Evolutionary conservation across 2,329 filamentous ascomycete genomes (phyloP).

Genomic region (Calonectria pseudoreteaudii): DNA sequence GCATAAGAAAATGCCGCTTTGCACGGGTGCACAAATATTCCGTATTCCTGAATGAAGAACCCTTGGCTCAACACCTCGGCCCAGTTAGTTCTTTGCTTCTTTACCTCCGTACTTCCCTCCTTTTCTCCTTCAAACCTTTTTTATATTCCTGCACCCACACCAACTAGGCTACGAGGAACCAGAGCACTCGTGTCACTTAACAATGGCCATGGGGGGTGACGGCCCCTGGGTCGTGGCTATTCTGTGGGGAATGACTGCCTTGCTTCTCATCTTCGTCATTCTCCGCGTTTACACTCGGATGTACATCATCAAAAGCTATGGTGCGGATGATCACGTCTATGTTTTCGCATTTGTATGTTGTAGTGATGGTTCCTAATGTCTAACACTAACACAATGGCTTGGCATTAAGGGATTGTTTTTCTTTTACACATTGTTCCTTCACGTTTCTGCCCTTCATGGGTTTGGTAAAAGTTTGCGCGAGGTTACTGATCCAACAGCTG

Average conservation of each 20-base stretch:
- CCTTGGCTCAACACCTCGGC: no score
- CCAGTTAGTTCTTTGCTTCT: no score
- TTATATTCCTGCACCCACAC: not conserved
- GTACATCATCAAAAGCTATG: conserved; percentile 40
- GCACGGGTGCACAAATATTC: not conserved
- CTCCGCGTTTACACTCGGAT: conserved; percentile 51
- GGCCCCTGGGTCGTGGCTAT: conserved; percentile 14
- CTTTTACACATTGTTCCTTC: conserved; percentile 45
- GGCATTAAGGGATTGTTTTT: conserved; percentile 34
- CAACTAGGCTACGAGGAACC: not conserved
- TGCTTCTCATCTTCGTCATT: conserved; percentile 43
- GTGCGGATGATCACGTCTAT: conserved; percentile 48
- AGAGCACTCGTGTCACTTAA: not conserved
- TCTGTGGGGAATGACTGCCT: conserved; percentile 32
- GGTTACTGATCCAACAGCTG: conserved; percentile 28
- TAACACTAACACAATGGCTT: not conserved
- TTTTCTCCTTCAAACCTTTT: no score
- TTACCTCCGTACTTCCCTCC: no score
- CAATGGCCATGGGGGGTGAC: conserved; percentile 7
- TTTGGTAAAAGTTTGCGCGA: conserved; percentile 45
- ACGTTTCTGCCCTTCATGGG: conserved; percentile 44
- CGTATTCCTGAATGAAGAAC: not conserved
- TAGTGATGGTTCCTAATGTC: no score
- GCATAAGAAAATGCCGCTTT: not conserved
- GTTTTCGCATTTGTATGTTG: conserved; percentile 12